Evolutionary conservation across 2,329 filamentous ascomycete species (phyloP).

Genomic region (Lachnellula suecica): DNA sequence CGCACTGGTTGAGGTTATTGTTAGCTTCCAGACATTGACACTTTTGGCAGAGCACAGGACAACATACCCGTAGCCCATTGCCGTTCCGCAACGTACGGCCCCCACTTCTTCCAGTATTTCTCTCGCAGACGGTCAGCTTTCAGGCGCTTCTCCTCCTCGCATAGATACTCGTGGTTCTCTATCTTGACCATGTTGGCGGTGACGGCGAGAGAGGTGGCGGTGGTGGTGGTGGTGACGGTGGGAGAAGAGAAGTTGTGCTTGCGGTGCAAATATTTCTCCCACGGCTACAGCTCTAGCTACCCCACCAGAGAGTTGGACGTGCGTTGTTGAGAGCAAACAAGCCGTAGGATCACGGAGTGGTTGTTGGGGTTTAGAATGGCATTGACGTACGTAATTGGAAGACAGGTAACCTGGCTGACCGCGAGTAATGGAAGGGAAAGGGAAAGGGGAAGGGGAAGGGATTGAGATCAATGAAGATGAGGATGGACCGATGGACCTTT

Average conservation of each 20-base stretch:
- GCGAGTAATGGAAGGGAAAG: too few species aligned
- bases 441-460: too few species aligned
- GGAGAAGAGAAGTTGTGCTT: neutral
- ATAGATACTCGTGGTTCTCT: conserved; percentile 83
- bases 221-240: neutral
- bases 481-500: too few species aligned
- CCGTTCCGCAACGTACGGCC: conserved; percentile 87
- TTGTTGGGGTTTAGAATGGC: too few species aligned
- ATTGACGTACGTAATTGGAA: too few species aligned
- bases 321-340: too few species aligned
- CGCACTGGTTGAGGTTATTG: conserved; percentile 55
- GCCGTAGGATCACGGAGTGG: too few species aligned
- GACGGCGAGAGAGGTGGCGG: neutral
- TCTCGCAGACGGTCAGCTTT: conserved; percentile 78
- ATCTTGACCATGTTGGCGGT: conserved; percentile 76
- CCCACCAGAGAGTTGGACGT: too few species aligned
- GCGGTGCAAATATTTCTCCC: too few species aligned
- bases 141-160: conserved; percentile 86
- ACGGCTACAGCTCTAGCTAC: too few species aligned
- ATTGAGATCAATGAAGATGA: too few species aligned
- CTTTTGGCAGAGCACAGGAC: neutral
- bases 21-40: conserved; percentile 5
- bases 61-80: conserved; percentile 87
- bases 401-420: too few species aligned
- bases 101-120: conserved; percentile 99